Base-by-base conservation (phyloP, 2,329 filamentous ascomycete species). In the Cytospora schulzeri region DNA sequence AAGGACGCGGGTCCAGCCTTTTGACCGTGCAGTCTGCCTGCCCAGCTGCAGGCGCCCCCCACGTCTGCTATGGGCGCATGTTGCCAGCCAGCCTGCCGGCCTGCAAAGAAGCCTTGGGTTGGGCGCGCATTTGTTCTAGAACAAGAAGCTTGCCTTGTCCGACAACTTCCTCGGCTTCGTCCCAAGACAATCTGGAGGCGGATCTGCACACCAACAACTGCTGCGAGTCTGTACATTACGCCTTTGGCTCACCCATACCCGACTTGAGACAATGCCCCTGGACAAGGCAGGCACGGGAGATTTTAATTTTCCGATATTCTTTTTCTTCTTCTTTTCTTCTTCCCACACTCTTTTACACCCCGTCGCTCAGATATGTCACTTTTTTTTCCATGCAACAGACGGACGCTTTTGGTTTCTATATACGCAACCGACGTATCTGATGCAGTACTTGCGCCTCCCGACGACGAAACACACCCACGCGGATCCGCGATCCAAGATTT, bases 81-180 rank as follows among this genome's bases (percentile, higher is more conserved):
- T 54, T 14, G 38, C 33, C 59, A 61, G 35, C 24, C 35, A 45
- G 26, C 26, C 35, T 45, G 51, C 51, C 59, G 55, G 59, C 45
- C 45, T 48, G 45, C 45, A 48, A 62, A 57, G 38, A 56, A 29
- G 60, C n/a, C 29, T 33, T 15, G 31, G 29, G 24, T 35, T 55
- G 53, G n/a, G 29, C 41, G 22, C 35, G 31, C 52, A 56, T 29
- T 31, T 62, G 59, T 62, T 62, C 59, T 62, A 62, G 58, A 60
- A 60, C 58, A 38, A 9, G 52, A 62, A 50, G 29, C 52, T 33
- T 55, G 52, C 33, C 60, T 50, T 28, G 60, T 62, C 45, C 60
- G 38, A 62, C 38, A 48, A 22, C 41, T n/a, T 9, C 8, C n/a
- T 22, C n/a, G n/a, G 9, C 22, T 48, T 24, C 45, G n/a, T 48